These are phyloP conservation scores for Penicillium sp. DNA, from an alignment of 2,329 filamentous ascomycete species.

Conservation along the genomic window DNA sequence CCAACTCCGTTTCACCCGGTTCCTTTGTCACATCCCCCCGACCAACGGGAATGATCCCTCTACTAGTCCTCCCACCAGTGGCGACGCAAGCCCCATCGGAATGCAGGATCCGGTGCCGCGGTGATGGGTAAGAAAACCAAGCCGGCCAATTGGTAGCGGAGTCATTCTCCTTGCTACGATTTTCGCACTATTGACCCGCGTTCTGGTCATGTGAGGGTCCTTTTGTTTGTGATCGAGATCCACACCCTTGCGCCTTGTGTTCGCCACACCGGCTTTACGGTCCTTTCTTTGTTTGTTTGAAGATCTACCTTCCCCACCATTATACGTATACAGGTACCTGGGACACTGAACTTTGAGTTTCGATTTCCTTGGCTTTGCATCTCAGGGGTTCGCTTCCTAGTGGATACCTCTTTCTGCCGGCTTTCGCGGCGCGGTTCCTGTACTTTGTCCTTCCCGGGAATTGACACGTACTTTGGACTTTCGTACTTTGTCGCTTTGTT, in stretches of 20 bases:
- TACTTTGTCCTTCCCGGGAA: constrained; percentile 1
- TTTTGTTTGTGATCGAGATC: background rate
- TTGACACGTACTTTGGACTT: constrained; percentile 17
- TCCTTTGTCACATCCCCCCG: constrained; percentile 5
- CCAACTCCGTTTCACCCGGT: constrained; percentile 12
- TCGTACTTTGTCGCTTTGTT: constrained; percentile 17
- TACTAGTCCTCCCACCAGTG: constrained; percentile 15
- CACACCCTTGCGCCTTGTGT: background rate
- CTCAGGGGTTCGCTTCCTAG: background rate
- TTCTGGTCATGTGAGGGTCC: constrained; percentile 23
- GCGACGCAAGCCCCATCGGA: constrained; percentile 29
- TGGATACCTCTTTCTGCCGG: background rate
- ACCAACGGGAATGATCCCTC: constrained; percentile 21
- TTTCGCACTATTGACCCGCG: constrained; percentile 22
- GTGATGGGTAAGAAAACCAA: constrained; percentile 32
- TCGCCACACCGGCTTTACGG: background rate
- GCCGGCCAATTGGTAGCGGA: constrained; percentile 6
- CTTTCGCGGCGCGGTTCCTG: background rate
- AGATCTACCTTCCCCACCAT: background rate
- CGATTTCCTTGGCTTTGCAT: background rate
- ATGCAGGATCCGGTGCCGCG: constrained; percentile 38
- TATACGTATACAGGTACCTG: background rate
- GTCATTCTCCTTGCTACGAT: constrained; percentile 17
- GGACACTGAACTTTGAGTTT: background rate
- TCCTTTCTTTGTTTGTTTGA: background rate